phyloP scores from a whole-genome alignment of 495 filamentous ascomycete genomes.

The Talaromyces trachyspermus region DNA sequence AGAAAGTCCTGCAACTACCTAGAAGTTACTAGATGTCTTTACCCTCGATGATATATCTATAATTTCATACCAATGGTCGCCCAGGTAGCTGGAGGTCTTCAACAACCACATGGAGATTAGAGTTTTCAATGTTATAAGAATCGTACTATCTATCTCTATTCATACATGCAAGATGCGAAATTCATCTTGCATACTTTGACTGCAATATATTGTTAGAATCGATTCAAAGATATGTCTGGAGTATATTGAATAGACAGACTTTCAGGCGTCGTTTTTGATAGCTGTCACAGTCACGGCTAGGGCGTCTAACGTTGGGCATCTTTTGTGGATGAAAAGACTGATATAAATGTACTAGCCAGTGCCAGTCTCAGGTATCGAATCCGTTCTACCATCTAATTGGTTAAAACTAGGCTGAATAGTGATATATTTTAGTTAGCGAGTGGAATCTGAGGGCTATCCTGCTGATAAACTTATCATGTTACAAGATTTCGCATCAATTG shows the following conservation, averaged over 20 bases:
- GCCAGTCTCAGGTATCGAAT: background rate
- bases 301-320: background rate
- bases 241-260: background rate
- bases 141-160: background rate
- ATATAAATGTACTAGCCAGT: background rate
- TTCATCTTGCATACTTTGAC: background rate
- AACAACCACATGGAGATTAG: background rate
- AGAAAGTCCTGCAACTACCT: slow-evolving; percentile 48
- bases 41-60: too few relatives aligned
- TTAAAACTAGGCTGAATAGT: background rate
- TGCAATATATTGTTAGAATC: background rate
- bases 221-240: background rate
- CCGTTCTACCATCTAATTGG: background rate
- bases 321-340: background rate
- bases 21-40: slow-evolving; percentile 54
- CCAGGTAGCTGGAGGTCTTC: background rate
- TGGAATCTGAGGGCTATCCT: too few relatives aligned
- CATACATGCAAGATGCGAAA: background rate
- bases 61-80: background rate
- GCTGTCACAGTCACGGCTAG: background rate
- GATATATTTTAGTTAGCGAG: too few relatives aligned
- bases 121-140: background rate
- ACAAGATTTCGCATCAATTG: too few relatives aligned
- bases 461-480: too few relatives aligned
- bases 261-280: background rate